Evolutionary conservation across 225 moss, liverwort and hornwort genomes (phyloP).

Genomic region (Rhytidiadelphus loreus): DNA sequence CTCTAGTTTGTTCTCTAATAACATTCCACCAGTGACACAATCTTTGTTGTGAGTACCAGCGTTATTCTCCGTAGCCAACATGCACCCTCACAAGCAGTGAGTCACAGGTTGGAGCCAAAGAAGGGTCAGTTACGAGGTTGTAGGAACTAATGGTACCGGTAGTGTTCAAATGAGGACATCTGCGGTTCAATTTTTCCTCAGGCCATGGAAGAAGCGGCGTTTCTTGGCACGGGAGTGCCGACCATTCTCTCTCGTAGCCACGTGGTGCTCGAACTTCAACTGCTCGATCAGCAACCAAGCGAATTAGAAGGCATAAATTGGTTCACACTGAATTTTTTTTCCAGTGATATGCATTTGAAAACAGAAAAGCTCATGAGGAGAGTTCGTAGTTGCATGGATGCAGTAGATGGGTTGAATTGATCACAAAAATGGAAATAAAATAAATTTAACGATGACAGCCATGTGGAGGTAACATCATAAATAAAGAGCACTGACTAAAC

Average conservation of each 20-base stretch:
- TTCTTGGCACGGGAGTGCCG: slow-evolving; percentile 72
- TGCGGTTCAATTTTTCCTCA: slow-evolving; percentile 26
- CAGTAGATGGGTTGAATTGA: background rate
- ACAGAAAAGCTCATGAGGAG: background rate
- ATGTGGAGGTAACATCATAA: background rate
- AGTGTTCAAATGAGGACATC: background rate
- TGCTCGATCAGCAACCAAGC: slow-evolving; percentile 5
- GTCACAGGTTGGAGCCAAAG: background rate
- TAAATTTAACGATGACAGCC: background rate
- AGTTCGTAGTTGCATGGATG: background rate
- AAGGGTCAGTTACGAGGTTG: background rate
- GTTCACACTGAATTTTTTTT: too few relatives aligned
- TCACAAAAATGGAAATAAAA: background rate
- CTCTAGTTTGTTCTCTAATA: background rate
- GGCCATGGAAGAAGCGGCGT: slow-evolving; percentile 88
- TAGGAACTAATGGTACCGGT: background rate
- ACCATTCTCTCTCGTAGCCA: slow-evolving; percentile 58
- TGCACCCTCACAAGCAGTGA: slow-evolving; percentile 27
- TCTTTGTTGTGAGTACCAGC: background rate
- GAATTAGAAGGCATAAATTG: background rate
- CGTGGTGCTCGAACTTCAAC: slow-evolving; percentile 66
- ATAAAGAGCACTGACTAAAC: background rate
- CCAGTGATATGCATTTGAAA: background rate
- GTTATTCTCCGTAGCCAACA: background rate
- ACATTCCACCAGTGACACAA: background rate